Evolutionary conservation across 2,329 filamentous ascomycete genomes (phyloP).

Genomic region (Trichophyton schoenleinii): DNA sequence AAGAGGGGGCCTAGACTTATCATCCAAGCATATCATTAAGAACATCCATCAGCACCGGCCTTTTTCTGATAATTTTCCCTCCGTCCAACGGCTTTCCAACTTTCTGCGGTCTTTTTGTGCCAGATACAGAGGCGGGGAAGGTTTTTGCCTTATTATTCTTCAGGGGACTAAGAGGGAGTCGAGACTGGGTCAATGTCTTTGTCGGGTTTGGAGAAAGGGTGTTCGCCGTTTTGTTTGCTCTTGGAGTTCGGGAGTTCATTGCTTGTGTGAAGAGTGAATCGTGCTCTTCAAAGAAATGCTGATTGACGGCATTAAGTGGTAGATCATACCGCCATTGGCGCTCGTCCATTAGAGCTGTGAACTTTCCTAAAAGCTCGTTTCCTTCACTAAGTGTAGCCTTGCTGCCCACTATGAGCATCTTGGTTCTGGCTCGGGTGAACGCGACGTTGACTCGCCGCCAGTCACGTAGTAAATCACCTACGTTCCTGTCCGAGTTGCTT

Average conservation of each 20-base stretch:
- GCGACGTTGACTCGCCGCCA: slow-evolving; percentile 93
- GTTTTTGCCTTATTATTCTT: slow-evolving; percentile 19
- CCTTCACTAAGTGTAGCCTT: slow-evolving; percentile 55
- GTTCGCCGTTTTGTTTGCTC: background rate
- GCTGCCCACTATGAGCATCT: slow-evolving; percentile 79
- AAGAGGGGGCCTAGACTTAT: background rate
- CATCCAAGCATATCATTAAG: slow-evolving; percentile 50
- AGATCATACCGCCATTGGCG: slow-evolving; percentile 72
- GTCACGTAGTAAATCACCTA: slow-evolving; percentile 86
- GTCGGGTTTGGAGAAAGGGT: slow-evolving; percentile 20
- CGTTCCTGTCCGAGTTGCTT: slow-evolving; percentile 65
- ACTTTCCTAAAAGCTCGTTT: slow-evolving; percentile 63
- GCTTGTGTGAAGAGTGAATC: slow-evolving; percentile 4
- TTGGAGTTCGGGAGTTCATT: background rate
- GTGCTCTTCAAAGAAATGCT: slow-evolving; percentile 52
- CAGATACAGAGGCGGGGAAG: slow-evolving; percentile 14
- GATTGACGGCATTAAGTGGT: slow-evolving; percentile 48
- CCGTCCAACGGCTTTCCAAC: slow-evolving; percentile 41
- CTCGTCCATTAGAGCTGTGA: slow-evolving; percentile 64
- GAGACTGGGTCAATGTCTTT: slow-evolving; percentile 19
- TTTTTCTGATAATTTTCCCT: slow-evolving; percentile 49
- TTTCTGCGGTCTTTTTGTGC: slow-evolving; percentile 43
- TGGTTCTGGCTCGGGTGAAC: slow-evolving; percentile 82
- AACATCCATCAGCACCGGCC: slow-evolving; percentile 61
- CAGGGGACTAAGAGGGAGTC: slow-evolving; percentile 23